A percentile compares a stretch with the other conserved stretches of the same genome.
These are phyloP conservation scores for Ustilago lituana DNA, from an alignment of 1,284 basidiomycete species.

Conservation along the genomic window DNA sequence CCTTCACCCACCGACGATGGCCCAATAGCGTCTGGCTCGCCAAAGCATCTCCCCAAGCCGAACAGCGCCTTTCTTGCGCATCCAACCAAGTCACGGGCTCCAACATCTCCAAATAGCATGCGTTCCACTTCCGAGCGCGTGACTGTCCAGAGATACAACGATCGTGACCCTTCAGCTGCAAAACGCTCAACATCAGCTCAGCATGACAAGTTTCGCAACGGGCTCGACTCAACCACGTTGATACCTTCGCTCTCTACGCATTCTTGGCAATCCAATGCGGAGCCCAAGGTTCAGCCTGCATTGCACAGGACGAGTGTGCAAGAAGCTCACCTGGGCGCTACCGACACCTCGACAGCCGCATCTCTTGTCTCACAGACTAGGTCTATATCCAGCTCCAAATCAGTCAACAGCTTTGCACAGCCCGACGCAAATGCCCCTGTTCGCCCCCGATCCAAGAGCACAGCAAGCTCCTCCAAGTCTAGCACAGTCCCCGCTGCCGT, in stretches of 20 bases:
- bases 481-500: background rate
- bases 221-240: background rate
- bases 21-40: no score
- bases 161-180: background rate
- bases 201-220: background rate
- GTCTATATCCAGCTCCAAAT: conserved; percentile 19
- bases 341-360: background rate
- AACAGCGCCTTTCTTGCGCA: background rate
- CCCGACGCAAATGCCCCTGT: conserved; percentile 3
- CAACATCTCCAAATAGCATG: background rate
- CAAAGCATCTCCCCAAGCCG: background rate
- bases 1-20: background rate
- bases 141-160: background rate
- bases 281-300: background rate
- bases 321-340: no score
- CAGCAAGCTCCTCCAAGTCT: conserved; percentile 6
- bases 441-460: conserved; percentile 35
- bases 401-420: conserved; percentile 5
- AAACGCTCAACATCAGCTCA: conserved; percentile 4
- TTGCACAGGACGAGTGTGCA: no score
- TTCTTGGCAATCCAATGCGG: conserved; percentile 2
- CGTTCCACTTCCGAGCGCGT: conserved; percentile 5
- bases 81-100: background rate
- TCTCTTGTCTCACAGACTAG: background rate
- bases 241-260: conserved; percentile 3